Evolutionary conservation across 1,284 basidiomycete genomes (phyloP).

Genomic region (Anthracocystis setariae): DNA sequence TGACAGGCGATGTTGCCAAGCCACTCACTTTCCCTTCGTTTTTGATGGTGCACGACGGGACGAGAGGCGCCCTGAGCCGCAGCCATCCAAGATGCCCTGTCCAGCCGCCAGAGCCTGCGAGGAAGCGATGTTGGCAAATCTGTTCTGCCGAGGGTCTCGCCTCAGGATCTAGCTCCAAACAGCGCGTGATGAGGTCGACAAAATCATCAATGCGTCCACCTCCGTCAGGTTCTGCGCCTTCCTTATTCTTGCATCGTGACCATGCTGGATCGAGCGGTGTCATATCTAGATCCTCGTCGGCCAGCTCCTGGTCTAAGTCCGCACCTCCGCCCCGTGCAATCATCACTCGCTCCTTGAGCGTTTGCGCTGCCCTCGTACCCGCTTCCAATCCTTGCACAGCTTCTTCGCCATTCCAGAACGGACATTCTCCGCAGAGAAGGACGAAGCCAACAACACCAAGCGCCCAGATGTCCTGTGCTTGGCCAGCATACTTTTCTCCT

Average conservation of each 20-base stretch:
- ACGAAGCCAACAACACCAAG: slow-evolving; percentile 98
- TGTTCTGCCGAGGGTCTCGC: slow-evolving; percentile 79
- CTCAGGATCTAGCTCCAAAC: slow-evolving; percentile 75
- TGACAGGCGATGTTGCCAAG: neutral
- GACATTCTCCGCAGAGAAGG: slow-evolving; percentile 92
- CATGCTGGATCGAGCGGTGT: slow-evolving; percentile 36
- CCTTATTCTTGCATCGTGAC: slow-evolving; percentile 34
- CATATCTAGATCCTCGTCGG: slow-evolving; percentile 21
- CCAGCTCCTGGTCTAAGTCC: slow-evolving; percentile 22
- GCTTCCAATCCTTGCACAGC: slow-evolving; percentile 57
- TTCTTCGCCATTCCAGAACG: slow-evolving; percentile 73
- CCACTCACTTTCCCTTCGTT: slow-evolving; percentile 16
- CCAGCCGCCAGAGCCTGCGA: slow-evolving; percentile 74
- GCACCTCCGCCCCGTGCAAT: slow-evolving; percentile 34
- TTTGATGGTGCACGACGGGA: slow-evolving; percentile 24
- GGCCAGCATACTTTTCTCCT: slow-evolving; percentile 92
- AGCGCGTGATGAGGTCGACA: slow-evolving; percentile 80
- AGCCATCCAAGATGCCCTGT: slow-evolving; percentile 65
- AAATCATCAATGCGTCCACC: slow-evolving; percentile 84
- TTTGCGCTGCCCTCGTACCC: slow-evolving; percentile 58
- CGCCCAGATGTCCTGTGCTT: slow-evolving; percentile 98
- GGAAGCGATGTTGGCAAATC: slow-evolving; percentile 80
- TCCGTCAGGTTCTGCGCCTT: slow-evolving; percentile 71
- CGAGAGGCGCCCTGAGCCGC: slow-evolving; percentile 23
- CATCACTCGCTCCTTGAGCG: slow-evolving; percentile 54